Base-by-base conservation (phyloP, 108 stramenopile species). In the Stephanodiscus triporus region DNA sequence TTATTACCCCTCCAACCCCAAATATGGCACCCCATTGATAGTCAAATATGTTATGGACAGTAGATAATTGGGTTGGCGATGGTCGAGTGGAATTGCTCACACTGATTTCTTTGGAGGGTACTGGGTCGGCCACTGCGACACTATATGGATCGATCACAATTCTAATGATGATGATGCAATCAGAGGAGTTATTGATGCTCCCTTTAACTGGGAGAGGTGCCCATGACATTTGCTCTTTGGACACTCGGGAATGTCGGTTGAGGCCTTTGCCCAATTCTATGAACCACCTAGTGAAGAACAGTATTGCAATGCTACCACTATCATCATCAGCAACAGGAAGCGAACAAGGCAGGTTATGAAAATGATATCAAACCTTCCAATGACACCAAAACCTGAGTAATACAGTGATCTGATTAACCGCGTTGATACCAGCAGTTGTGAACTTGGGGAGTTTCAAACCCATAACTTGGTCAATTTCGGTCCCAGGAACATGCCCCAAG, bases 51-150 rank as follows among this genome's bases (percentile, higher is more conserved):
- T 68, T 5, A 68, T 26, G 11, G 67, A 68, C 22, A 49, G 67
- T n/a, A 53, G 6, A 7, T 19, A 13, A 5, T 8, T 68, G 22
- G 67, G 67, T 54, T 68, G 51, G 50, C 6, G 67, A 55, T 68
- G 67, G 67, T 24, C 67, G 1, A 68, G 67, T 55, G 67, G 67
- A n/a, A 30, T 19, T 16, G 10, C 16, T 19, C 26, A 53, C 22
- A 14, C 67, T 13, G n/a, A 8, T 26, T 43, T 26, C 40, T 19
- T 43, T 8, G 63, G 38, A 40, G 50, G 67, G 7, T 55, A 29
- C 29, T 68, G 67, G 67, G 50, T 53, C 13, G 27, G 19, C 19
- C 67, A 68, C 51, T 68, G 67, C n/a, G 67, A 68, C 20, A 68
- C 67, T 8, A 54, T 54, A 26, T 68, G 67, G 67, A 53, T 68